Evolutionary conservation across 1,139 yeast genomes (phyloP).

Genomic region (Suhomyces guaymorum): DNA sequence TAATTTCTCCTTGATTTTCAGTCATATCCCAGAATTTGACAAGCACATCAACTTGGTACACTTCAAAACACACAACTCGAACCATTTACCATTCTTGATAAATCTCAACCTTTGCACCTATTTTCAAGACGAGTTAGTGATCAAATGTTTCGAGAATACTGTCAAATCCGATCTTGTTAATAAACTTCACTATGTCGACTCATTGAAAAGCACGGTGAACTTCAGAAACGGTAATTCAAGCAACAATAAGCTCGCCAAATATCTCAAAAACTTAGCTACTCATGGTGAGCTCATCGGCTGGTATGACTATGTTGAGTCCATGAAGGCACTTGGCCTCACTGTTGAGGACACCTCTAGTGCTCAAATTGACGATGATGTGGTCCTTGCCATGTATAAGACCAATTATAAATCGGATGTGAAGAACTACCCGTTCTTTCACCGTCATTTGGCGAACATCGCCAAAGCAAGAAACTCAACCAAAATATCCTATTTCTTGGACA

Average conservation of each 20-base stretch:
- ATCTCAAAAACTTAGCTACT: slow-evolving; percentile 51
- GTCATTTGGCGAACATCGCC: slow-evolving; percentile 46
- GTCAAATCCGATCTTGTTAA: slow-evolving; percentile 53
- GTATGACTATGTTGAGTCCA: slow-evolving; percentile 58
- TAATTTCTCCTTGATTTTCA: slow-evolving; percentile 36
- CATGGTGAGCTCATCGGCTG: slow-evolving; percentile 62
- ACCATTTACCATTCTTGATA: slow-evolving; percentile 38
- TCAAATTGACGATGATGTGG: slow-evolving; percentile 41
- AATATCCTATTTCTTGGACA: slow-evolving; percentile 47
- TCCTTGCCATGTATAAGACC: slow-evolving; percentile 49
- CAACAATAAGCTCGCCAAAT: slow-evolving; percentile 37
- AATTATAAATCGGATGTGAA: slow-evolving; percentile 37
- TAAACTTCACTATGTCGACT: slow-evolving; percentile 68
- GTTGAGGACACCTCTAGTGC: slow-evolving; percentile 18
- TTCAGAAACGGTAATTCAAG: slow-evolving; percentile 17
- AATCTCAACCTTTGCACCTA: slow-evolving; percentile 58
- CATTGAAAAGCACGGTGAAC: slow-evolving; percentile 32
- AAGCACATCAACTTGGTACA: slow-evolving; percentile 33
- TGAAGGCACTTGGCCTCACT: slow-evolving; percentile 54
- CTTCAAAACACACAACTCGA: slow-evolving; percentile 28
- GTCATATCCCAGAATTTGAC: slow-evolving; percentile 44
- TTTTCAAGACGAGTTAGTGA: slow-evolving; percentile 64
- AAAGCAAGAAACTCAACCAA: slow-evolving; percentile 44
- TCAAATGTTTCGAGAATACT: slow-evolving; percentile 61
- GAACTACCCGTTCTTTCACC: slow-evolving; percentile 36